A percentile compares a stretch with the other conserved stretches of the same genome.
Conservation (phyloP, 345 rosid genomes). For the Bruguiera gymnorhiza region DNA sequence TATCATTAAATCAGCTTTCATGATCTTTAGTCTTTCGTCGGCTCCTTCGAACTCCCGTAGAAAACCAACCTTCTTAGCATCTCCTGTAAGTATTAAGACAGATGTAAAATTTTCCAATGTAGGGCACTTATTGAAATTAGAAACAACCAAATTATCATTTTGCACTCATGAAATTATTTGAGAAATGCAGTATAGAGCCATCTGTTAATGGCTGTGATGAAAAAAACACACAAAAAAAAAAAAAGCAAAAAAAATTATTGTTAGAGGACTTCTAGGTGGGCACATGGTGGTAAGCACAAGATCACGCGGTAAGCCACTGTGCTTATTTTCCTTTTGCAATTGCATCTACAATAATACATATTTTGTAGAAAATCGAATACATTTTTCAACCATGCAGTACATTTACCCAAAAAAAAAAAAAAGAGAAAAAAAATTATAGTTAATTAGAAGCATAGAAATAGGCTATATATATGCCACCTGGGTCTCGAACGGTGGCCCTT, state of each 20-base stretch:
- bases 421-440: not conserved
- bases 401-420: not conserved
- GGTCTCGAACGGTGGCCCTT: slow-evolving; percentile 73
- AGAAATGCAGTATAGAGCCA: too few species aligned
- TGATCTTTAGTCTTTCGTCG: slow-evolving; percentile 53
- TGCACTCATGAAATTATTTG: too few species aligned
- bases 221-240: not conserved
- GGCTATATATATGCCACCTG: slow-evolving; percentile 34
- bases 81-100: slow-evolving; percentile 24
- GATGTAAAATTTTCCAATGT: not conserved
- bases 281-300: too few species aligned
- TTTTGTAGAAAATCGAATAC: too few species aligned
- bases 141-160: too few species aligned
- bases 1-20: slow-evolving; percentile 60
- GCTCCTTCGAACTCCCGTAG: slow-evolving; percentile 59
- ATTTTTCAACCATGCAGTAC: too few species aligned
- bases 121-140: not conserved
- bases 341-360: too few species aligned
- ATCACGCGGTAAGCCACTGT: too few species aligned
- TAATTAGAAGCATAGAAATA: not conserved
- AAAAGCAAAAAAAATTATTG: too few species aligned
- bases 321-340: too few species aligned
- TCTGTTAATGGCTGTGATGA: too few species aligned
- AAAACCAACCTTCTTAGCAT: slow-evolving; percentile 53
- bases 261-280: too few species aligned